A percentile compares a stretch with the other conserved stretches of the same genome.
Evolutionary conservation across 257 asterid genomes (phyloP).

Genomic region (Lantana camara): DNA sequence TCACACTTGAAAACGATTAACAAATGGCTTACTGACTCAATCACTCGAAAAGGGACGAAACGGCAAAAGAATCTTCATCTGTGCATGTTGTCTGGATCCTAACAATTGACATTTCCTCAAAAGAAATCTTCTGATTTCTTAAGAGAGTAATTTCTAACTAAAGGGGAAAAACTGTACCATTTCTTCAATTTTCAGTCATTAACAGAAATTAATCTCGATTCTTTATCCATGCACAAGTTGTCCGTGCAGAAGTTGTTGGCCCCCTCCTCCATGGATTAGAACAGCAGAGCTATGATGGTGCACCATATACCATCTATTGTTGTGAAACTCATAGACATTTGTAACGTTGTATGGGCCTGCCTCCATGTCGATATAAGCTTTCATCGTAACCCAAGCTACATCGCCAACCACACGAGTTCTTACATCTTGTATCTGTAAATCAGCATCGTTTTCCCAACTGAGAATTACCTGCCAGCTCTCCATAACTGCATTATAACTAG

Average conservation of each 20-base stretch:
- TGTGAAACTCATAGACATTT: conserved; percentile 70
- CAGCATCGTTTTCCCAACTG: conserved; percentile 73
- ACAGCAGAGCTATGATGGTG: conserved; percentile 85
- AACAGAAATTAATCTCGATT: conserved; percentile 30
- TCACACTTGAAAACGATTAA: not conserved
- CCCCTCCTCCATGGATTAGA: conserved; percentile 58
- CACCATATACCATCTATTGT: conserved; percentile 92
- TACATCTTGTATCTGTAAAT: conserved; percentile 74
- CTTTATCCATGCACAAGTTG: conserved; percentile 32
- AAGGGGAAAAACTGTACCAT: conserved; percentile 43
- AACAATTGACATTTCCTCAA: not conserved
- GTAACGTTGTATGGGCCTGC: conserved; percentile 60
- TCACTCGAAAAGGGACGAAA: not conserved
- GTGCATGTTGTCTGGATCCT: not conserved
- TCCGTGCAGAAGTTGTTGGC: conserved; percentile 52
- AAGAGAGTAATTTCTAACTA: conserved; percentile 33
- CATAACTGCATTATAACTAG: conserved; percentile 77
- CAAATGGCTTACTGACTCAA: not conserved
- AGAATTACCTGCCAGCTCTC: conserved; percentile 88
- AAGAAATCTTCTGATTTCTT: conserved; percentile 9
- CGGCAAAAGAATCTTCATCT: not conserved
- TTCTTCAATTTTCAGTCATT: conserved; percentile 30
- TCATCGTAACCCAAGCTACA: conserved; percentile 95
- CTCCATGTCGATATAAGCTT: conserved; percentile 61
- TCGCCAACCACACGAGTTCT: conserved; percentile 71